Percentiles rank a stretch among this genome's conserved stretches.
Conservation (phyloP, 2,329 filamentous ascomycete species). For the Hymenoscyphus linearis region DNA sequence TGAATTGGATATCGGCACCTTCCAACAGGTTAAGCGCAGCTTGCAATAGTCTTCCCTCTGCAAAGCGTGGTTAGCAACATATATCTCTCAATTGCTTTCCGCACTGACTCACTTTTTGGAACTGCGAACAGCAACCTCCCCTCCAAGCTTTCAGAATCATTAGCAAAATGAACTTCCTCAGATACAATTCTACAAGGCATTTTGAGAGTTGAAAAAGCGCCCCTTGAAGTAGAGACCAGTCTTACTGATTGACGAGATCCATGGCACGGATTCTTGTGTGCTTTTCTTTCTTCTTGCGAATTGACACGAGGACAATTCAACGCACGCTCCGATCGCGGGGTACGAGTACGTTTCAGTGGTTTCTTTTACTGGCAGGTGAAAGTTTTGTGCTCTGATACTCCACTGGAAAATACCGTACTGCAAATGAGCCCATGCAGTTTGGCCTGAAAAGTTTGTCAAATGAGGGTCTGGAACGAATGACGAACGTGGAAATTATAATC, state of each 20-base stretch:
- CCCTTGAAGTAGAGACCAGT: neutral
- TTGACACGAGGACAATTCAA: neutral
- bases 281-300: neutral
- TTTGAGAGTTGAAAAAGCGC: constrained; percentile 2
- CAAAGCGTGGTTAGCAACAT: constrained; percentile 12
- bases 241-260: constrained; percentile 59
- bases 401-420: constrained; percentile 1
- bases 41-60: constrained; percentile 90
- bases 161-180: constrained; percentile 47
- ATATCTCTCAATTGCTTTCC: constrained; percentile 1
- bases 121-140: constrained; percentile 92
- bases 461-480: neutral
- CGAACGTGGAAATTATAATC: neutral
- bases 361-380: constrained; percentile 2
- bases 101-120: constrained; percentile 77
- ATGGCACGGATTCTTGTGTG: constrained; percentile 33
- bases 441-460: neutral
- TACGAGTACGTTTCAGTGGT: neutral
- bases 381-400: neutral
- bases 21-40: constrained; percentile 84
- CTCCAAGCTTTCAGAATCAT: constrained; percentile 62
- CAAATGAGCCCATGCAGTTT: constrained; percentile 3
- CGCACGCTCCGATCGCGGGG: constrained; percentile 10
- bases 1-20: constrained; percentile 94
- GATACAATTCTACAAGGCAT: constrained; percentile 13